A percentile compares a stretch with the other conserved stretches of the same genome.
These are phyloP conservation scores for Ascochyta fabae DNA, from an alignment of 2,329 filamentous ascomycete genomes.

Conservation along the genomic window DNA sequence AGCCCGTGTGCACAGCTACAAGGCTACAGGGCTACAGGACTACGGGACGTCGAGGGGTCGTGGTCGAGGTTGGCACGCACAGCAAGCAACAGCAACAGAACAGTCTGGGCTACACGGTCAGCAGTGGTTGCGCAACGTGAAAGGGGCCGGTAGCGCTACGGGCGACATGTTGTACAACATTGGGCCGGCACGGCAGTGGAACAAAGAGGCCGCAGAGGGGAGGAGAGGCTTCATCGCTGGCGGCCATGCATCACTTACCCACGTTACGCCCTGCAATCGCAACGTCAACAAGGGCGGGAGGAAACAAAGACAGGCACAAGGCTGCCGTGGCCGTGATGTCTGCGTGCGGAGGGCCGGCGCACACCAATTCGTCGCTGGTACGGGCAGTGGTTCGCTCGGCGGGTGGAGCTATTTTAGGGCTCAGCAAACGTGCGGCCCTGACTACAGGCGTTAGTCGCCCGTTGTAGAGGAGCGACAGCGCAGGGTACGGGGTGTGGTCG, in stretches of 20 bases:
- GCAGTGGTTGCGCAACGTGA: conserved; percentile 34
- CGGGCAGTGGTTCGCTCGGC: conserved; percentile 17
- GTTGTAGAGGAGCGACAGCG: conserved; percentile 20
- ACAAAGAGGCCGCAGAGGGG: conserved; percentile 34
- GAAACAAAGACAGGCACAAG: conserved; percentile 26
- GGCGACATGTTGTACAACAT: conserved; percentile 45
- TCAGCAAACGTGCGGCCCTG: conserved; percentile 30
- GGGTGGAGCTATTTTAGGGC: conserved; percentile 33
- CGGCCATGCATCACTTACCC: conserved; percentile 37
- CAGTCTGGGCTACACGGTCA: conserved; percentile 39
- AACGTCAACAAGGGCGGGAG: conserved; percentile 17
- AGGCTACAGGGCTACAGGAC: not conserved
- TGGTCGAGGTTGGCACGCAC: conserved; percentile 23
- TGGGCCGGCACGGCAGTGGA: conserved; percentile 38
- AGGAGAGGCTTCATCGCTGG: conserved; percentile 28
- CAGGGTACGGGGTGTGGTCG: conserved; percentile 14
- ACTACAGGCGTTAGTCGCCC: conserved; percentile 27
- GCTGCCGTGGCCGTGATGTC: conserved; percentile 9
- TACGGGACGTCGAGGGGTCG: conserved; percentile 10
- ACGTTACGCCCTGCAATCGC: conserved; percentile 14
- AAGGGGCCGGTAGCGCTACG: conserved; percentile 37
- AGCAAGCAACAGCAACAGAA: conserved; percentile 30
- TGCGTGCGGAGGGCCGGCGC: conserved; percentile 12
- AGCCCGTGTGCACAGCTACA: conserved; percentile 1
- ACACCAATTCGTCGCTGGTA: conserved; percentile 14